Conservation (phyloP, 352 stramenopile species). For the Globisporangium nunn region DNA sequence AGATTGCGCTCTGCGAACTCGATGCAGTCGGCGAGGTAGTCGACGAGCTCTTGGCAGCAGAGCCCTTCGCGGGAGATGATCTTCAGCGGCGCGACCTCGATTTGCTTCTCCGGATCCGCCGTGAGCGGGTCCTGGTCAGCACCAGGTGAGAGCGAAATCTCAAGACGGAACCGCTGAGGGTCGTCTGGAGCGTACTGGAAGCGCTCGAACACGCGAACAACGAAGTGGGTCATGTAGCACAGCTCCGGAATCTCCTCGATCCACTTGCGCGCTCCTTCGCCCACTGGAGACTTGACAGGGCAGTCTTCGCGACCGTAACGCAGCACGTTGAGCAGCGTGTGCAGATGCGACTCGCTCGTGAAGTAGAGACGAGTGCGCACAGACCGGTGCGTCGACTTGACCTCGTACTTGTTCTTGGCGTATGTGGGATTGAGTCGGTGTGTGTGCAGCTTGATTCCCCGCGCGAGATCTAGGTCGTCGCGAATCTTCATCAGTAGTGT, state of each 20-base stretch:
- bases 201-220: slow-evolving; percentile 98
- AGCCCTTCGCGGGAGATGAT: slow-evolving; percentile 80
- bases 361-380: slow-evolving; percentile 99
- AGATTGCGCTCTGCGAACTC: slow-evolving; percentile 60
- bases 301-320: slow-evolving; percentile 74
- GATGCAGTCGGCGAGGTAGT: slow-evolving; percentile 78
- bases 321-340: slow-evolving; percentile 98
- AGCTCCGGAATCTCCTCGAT: slow-evolving; percentile 92
- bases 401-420: slow-evolving; percentile 66
- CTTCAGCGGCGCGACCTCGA: slow-evolving; percentile 69
- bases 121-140: slow-evolving; percentile 67
- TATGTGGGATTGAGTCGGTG: slow-evolving; percentile 81
- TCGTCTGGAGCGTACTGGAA: slow-evolving; percentile 59
- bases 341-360: slow-evolving; percentile 98
- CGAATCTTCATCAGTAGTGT: slow-evolving; percentile 87
- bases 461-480: slow-evolving; percentile 78
- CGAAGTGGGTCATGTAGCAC: slow-evolving; percentile 99
- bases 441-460: slow-evolving; percentile 62
- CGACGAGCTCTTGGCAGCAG: slow-evolving; percentile 77
- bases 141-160: slow-evolving; percentile 81
- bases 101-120: slow-evolving; percentile 45
- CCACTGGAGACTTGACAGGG: slow-evolving; percentile 41
- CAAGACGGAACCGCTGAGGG: slow-evolving; percentile 73
- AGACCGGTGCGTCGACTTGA: slow-evolving; percentile 91
- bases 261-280: slow-evolving; percentile 76